Percentiles rank a stretch among this genome's conserved stretches.
These are phyloP conservation scores for Tylopilus cervinicoccineus DNA, from an alignment of 768 basidiomycete species.

Conservation along the genomic window DNA sequence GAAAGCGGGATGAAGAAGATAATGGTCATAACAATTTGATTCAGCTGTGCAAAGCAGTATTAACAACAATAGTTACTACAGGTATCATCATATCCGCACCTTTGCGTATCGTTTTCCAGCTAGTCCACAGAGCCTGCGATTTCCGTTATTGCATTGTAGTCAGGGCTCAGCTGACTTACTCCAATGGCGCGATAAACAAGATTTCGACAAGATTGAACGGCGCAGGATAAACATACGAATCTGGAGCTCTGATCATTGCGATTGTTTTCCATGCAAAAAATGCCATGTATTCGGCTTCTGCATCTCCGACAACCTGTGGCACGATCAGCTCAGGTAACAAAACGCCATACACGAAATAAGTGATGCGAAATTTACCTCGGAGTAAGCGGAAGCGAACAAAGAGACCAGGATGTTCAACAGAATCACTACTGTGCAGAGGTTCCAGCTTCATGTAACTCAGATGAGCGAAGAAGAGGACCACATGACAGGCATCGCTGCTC, in stretches of 20 bases:
- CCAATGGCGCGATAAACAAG: conserved; percentile 77
- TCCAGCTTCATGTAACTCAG: conserved; percentile 53
- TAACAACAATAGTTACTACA: background rate
- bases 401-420: conserved; percentile 93
- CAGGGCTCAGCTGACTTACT: conserved; percentile 43
- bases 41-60: conserved; percentile 45
- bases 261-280: conserved; percentile 89
- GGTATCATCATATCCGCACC: conserved; percentile 30
- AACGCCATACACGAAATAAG: too few relatives aligned
- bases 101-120: conserved; percentile 54
- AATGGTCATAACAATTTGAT: conserved; percentile 69
- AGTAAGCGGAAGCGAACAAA: conserved; percentile 90
- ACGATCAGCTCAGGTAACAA: conserved; percentile 1
- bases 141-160: conserved; percentile 1
- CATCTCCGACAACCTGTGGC: conserved; percentile 71
- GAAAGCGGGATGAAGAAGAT: conserved; percentile 82
- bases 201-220: conserved; percentile 90
- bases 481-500: conserved; percentile 24
- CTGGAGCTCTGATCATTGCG: conserved; percentile 81
- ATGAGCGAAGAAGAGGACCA: background rate
- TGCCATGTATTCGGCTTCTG: conserved; percentile 85
- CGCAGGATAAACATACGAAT: conserved; percentile 79
- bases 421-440: conserved; percentile 75
- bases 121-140: conserved; percentile 42
- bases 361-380: conserved; percentile 54